Base-by-base conservation (phyloP, 805 yeast species). In the Suhomyces tanzawaensis region DNA sequence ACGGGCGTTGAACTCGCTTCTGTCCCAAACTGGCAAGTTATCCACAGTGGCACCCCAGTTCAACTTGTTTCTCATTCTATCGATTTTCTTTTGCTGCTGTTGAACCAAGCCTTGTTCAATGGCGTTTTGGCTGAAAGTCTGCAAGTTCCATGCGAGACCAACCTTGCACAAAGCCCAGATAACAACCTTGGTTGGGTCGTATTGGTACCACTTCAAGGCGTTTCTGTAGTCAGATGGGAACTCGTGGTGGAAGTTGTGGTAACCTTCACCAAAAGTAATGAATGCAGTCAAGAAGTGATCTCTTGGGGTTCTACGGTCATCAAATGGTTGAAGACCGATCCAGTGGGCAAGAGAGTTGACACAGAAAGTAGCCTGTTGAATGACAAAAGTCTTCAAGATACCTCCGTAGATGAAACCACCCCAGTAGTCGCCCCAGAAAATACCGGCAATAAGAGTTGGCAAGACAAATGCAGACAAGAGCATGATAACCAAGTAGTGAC, bases 231-330 rank as follows among this genome's bases (percentile, higher is more conserved):
- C 95, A 14, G 86, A 76, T 53, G 95, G 93, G 75, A 85, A 85
- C 70, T 85, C 95, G 61, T 85, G 95, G 63, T 85, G 95, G 79
- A 85, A 85, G 66, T 85, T 85, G 57, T 85, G 93, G 72, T 85
- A 84, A 46, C 95, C 95, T 66, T 85, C 95, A 63, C 95, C 95
- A 55, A 85, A 84, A 0, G 95, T 85, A 42, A 84, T 88, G 42
- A 85, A 66, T 4, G 93, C 93, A 35, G 93, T 84, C 45, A 85
- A 54, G 57, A 79, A 76, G 62, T 84, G 89, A 64, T 85, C 91
- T 66, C 93, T 76, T 50, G 93, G 93, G 23, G 91, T 83, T 76
- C 90, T 80, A 66, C 85, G 77, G 60, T 85, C 91, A 60, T 85
- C 95, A 48, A 85, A 85, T 32, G 95, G 93, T 63, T 85, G 95